Base-by-base conservation (phyloP, 495 filamentous ascomycete species). In the Penicillium diatomitis region DNA sequence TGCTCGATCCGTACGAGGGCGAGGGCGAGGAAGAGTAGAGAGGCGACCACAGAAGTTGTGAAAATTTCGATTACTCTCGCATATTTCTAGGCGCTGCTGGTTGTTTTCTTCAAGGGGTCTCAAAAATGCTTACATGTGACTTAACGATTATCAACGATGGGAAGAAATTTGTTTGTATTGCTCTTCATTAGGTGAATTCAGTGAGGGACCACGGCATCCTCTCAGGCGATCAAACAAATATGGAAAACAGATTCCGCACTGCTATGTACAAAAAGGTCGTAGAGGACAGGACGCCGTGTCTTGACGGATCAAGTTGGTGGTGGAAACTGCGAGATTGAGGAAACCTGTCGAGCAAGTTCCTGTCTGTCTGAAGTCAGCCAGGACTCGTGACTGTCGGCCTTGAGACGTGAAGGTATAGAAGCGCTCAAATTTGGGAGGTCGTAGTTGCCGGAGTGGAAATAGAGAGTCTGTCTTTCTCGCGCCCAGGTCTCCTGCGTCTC, bases 1-100 rank as follows among this genome's bases (percentile, higher is more conserved):
- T 67, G 62, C 52, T 77, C 49, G 73, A 75, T 9, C 68, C 70
- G 12, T 63, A 64, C 34, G 70, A 71, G 33, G 68, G 73, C 46
- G 71, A 75, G 30, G 70, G 72, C 44, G 69, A 44, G 61, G 41
- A 44, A 32, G 8, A 2, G 8, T 11, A 7, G 6, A 36, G 34
- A 7, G 34, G 10, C 34, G 34, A 10, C 7, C 10, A 36, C 7
- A 7, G 34, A 36, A 10, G 1, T 20, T 20, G 20, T 20, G 20
- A 20, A 20, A 20, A 20, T 20, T 2, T 20, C 20, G 20, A 20
- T 20, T 20, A 20, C 20, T 20, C 20, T 20, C 20, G 20, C 20
- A 20, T 20, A 20, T 20, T 20, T 20, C 20, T 20, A 20, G 20
- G 20, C 20, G 20, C 20, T 20, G 20, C 20, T 20, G 20, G 20